Evolutionary conservation across 1,139 yeast genomes (phyloP).

Genomic region (Saccharomyces hybrid): DNA sequence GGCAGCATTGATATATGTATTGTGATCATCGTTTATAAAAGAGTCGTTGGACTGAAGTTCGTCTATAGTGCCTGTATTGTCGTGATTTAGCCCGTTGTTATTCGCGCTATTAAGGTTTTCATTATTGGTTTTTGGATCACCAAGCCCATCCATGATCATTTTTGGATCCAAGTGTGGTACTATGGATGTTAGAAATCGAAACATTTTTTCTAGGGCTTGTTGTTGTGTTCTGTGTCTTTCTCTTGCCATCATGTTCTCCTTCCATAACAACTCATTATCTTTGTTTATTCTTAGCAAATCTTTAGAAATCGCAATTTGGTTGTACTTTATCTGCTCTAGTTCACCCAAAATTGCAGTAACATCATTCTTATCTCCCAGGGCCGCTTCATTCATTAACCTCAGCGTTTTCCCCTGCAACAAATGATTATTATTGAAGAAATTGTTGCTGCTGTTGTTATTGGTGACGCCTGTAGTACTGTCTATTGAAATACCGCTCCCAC

Average conservation of each 20-base stretch:
- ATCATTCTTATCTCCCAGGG: slow-evolving; percentile 34
- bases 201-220: slow-evolving; percentile 77
- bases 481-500: background rate
- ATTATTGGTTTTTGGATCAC: slow-evolving; percentile 14
- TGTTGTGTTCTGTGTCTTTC: slow-evolving; percentile 82
- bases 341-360: slow-evolving; percentile 57
- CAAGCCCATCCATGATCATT: slow-evolving; percentile 33
- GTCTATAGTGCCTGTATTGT: background rate
- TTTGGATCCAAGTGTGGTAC: slow-evolving; percentile 52
- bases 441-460: slow-evolving; percentile 2
- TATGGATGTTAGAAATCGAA: slow-evolving; percentile 80
- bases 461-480: slow-evolving; percentile 12
- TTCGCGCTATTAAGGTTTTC: slow-evolving; percentile 9
- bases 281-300: slow-evolving; percentile 74
- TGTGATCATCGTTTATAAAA: background rate
- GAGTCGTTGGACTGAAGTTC: background rate
- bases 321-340: slow-evolving; percentile 64
- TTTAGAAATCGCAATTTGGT: slow-evolving; percentile 74
- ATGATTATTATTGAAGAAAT: background rate
- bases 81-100: slow-evolving; percentile 1
- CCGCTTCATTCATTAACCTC: slow-evolving; percentile 12
- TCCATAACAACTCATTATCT: slow-evolving; percentile 88
- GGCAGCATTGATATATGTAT: background rate
- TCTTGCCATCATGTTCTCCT: slow-evolving; percentile 72
- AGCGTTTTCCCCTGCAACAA: slow-evolving; percentile 1